Base-by-base conservation (phyloP, 495 filamentous ascomycete species). In the Jackrogersella multiformis region DNA sequence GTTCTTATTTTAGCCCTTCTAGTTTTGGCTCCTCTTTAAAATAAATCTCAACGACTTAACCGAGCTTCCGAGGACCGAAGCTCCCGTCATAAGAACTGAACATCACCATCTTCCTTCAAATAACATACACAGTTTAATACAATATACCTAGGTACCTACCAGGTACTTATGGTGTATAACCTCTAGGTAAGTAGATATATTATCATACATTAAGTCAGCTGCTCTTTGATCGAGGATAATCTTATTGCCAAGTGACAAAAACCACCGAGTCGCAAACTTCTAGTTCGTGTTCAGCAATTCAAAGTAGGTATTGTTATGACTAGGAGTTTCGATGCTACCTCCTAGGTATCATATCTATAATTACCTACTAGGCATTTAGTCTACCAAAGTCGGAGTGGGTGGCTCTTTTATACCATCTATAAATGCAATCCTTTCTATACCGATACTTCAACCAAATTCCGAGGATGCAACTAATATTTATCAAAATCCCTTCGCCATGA, bases 31-130 rank as follows among this genome's bases (percentile, higher is more conserved):
- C 20, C 12, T 35, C 12, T 23, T 4, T n/a, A 0, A 4, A 8
- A 53, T 53, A 12, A 23, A 9, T 15, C 18, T 23, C 24, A 32
- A 5, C 24, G 16, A 36, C 30, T 18, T 7, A 4, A 32, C 30
- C 30, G 49, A 53, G 7, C 30, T 53, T 16, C 49, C 49, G 49
- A 53, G 49, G n/a, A 32, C 24, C 36, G 53, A 56, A 23, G 53
- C 15, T 42, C 24, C 32, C 38, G n/a, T 21, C 32, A 49, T 28
- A 4, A 1, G 23, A 4, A 49, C 9, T 15, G 26, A 12, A 21
- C 23, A 49, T 10, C 15, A 23, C 8, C 15, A 44, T 44, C 18
- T 44, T 44, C 41, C 20, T 44, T n/a, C n/a, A 44, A 44, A 44
- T 12, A 12, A 38, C 16, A 21, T 23, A 16, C 41, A 44, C 18